Conservation (phyloP, 257 asterid species). For the Primulina eburnea region DNA sequence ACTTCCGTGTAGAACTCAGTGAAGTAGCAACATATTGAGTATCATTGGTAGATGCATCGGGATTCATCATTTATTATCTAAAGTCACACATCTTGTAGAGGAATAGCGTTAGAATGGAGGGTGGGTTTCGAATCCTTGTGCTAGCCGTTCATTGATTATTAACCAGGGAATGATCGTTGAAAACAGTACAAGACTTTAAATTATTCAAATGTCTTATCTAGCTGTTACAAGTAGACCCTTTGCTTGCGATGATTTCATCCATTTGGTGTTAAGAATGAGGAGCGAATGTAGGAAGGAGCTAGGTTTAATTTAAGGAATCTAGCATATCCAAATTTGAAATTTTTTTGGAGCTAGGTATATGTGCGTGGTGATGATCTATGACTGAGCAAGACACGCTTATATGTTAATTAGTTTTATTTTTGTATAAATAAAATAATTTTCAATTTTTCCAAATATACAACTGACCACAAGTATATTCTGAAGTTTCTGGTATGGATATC, state of each 20-base stretch:
- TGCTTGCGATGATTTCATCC: neutral
- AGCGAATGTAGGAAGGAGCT: neutral
- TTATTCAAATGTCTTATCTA: neutral
- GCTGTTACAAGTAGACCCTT: neutral
- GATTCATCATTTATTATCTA: neutral
- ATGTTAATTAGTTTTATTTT: constrained; percentile 1
- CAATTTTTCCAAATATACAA: neutral
- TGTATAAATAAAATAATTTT: neutral
- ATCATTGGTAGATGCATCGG: neutral
- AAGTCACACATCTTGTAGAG: neutral
- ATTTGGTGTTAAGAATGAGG: neutral
- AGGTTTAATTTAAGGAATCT: neutral
- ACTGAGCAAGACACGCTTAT: neutral
- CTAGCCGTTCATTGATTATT: no score
- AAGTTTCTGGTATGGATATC: constrained; percentile 14
- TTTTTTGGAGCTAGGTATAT: constrained; percentile 16
- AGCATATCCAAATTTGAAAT: neutral
- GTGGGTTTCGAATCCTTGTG: neutral
- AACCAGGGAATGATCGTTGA: neutral
- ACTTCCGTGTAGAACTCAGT: neutral
- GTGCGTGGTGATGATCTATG: constrained; percentile 19
- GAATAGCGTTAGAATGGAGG: neutral
- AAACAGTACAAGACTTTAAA: neutral
- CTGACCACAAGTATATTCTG: neutral
- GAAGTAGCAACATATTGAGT: neutral